phyloP scores from a whole-genome alignment of 441 rosid genomes.

The Pelargonium citronellum region DNA sequence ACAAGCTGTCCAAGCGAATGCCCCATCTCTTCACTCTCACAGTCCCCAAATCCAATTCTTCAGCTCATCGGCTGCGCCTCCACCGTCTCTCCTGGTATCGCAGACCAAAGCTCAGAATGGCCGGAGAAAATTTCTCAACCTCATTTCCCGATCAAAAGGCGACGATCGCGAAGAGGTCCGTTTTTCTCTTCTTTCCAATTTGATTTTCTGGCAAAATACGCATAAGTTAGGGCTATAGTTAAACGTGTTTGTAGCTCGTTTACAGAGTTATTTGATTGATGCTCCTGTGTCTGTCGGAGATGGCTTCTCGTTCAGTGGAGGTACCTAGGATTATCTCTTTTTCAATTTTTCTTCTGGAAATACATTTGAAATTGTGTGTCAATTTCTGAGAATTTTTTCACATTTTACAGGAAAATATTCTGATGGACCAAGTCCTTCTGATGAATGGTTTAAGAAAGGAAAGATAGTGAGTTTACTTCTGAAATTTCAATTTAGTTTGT shows the following conservation, averaged over 20 bases:
- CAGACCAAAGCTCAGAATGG: conserved; percentile 11
- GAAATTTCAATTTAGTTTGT: not conserved
- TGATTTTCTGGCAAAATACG: not conserved
- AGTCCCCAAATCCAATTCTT: conserved; percentile 18
- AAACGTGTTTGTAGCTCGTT: not conserved
- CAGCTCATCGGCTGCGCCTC: conserved; percentile 20
- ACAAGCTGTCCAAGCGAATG: conserved; percentile 24
- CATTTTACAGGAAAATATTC: conserved; percentile 62
- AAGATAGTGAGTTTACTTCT: conserved; percentile 45
- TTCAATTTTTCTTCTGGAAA: not conserved
- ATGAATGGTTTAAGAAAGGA: conserved; percentile 81
- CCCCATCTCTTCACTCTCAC: conserved; percentile 19
- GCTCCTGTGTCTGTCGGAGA: conserved; percentile 82
- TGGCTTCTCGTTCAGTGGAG: conserved; percentile 92
- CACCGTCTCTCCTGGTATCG: conserved; percentile 17
- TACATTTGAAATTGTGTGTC: not conserved
- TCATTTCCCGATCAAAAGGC: conserved; percentile 41
- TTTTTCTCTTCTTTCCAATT: not conserved
- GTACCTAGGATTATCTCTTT: conserved; percentile 23
- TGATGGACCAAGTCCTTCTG: conserved; percentile 68
- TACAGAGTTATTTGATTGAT: conserved; percentile 76
- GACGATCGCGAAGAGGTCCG: conserved; percentile 35
- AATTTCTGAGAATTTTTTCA: conserved; percentile 9
- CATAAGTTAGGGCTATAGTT: not conserved
- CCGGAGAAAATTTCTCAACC: conserved; percentile 26